Evolutionary conservation across 2,329 filamentous ascomycete genomes (phyloP).

Genomic region (Aspergillus novofumigatus): DNA sequence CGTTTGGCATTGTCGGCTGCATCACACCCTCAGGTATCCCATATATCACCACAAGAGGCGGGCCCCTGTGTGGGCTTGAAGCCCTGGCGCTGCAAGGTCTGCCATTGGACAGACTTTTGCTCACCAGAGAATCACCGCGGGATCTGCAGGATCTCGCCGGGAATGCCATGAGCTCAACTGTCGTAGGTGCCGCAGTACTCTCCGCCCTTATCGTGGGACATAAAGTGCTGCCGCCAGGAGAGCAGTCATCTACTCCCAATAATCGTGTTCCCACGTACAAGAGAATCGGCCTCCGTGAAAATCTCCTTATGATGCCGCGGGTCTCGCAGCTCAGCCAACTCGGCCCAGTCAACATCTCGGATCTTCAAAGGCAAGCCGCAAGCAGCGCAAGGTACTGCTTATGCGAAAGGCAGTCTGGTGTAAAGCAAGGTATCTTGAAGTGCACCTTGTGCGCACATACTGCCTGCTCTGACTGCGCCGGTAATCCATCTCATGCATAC

Average conservation of each 20-base stretch:
- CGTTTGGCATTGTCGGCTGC: slow-evolving; percentile 60
- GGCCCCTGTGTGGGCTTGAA: slow-evolving; percentile 60
- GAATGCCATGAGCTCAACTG: slow-evolving; percentile 74
- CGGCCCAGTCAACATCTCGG: slow-evolving; percentile 6
- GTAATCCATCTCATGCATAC: slow-evolving; percentile 52
- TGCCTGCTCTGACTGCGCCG: slow-evolving; percentile 51
- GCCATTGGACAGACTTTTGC: slow-evolving; percentile 56
- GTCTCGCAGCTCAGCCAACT: slow-evolving; percentile 9
- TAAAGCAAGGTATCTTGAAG: slow-evolving; percentile 39
- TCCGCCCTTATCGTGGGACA: slow-evolving; percentile 50
- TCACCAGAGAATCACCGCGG: slow-evolving; percentile 59
- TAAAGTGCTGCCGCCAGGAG: slow-evolving; percentile 23
- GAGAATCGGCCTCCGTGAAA: slow-evolving; percentile 6
- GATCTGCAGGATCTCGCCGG: slow-evolving; percentile 68
- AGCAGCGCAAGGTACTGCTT: slow-evolving; percentile 48
- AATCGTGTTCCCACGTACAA: slow-evolving; percentile 2
- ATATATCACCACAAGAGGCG: slow-evolving; percentile 58
- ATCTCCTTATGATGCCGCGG: slow-evolving; percentile 11
- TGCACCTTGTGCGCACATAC: slow-evolving; percentile 54
- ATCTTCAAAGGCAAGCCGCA: slow-evolving; percentile 20
- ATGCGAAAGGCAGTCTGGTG: slow-evolving; percentile 51
- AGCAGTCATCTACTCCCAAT: not conserved
- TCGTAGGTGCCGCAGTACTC: slow-evolving; percentile 62
- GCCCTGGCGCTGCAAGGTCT: slow-evolving; percentile 64
- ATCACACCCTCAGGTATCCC: slow-evolving; percentile 63